Percentiles rank a stretch among this genome's conserved stretches.
Evolutionary conservation across 148 eudicot genomes (phyloP).

Genomic region (Dysphania ambrosioides): DNA sequence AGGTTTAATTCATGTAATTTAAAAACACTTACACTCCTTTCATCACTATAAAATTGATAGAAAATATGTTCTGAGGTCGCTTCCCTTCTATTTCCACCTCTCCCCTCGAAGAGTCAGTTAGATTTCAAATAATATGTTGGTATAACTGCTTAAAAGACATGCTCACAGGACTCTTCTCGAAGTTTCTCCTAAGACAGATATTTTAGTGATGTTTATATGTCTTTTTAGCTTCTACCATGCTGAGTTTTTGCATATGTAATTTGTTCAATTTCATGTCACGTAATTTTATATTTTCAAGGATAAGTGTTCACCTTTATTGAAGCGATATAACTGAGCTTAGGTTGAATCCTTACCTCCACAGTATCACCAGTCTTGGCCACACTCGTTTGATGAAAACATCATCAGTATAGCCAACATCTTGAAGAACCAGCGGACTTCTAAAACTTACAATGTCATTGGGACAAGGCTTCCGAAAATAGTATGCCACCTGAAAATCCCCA

Average conservation of each 20-base stretch:
- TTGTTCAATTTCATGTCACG: neutral
- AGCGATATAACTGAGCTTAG: neutral
- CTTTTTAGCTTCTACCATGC: too few relatives aligned
- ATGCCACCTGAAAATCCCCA: slow-evolving; percentile 66
- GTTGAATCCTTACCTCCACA: slow-evolving; percentile 82
- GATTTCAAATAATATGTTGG: neutral
- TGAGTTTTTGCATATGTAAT: neutral
- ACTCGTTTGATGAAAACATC: slow-evolving; percentile 90
- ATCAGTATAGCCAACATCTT: slow-evolving; percentile 81
- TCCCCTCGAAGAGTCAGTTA: neutral
- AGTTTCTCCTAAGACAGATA: neutral
- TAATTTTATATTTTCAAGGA: neutral
- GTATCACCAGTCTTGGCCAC: slow-evolving; percentile 87
- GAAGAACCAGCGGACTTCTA: slow-evolving; percentile 90
- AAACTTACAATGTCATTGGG: slow-evolving; percentile 92
- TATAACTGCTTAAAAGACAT: neutral
- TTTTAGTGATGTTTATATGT: too few relatives aligned
- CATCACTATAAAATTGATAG: neutral
- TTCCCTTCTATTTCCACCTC: neutral
- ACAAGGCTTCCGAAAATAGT: slow-evolving; percentile 90
- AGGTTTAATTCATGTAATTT: too few relatives aligned
- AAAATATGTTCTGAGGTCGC: neutral
- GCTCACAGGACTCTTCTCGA: neutral
- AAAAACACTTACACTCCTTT: neutral
- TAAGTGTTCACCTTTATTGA: neutral